Base-by-base conservation (phyloP, 129 eudicot genomes). In the Cynara cardunculus region DNA sequence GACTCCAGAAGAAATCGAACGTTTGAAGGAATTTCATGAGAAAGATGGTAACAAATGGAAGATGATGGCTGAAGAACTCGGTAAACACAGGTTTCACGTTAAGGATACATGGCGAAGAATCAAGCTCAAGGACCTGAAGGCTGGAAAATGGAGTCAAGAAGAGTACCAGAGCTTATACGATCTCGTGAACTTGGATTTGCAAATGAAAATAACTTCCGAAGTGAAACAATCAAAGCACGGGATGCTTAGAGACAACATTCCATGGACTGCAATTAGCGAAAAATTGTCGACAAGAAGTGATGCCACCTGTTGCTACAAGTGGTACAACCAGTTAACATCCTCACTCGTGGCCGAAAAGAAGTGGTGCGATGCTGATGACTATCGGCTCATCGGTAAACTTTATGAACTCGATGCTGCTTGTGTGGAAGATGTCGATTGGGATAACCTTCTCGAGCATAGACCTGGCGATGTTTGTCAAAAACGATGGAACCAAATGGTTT, bases 361-460 rank as follows among this genome's bases (percentile, higher is more conserved):
- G 3, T 93, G 98, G 96, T 84, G 85, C 7, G 85, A 87, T 83
- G 37, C 74, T 73, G 96, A 93, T 82, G 96, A 93, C 30, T 87
- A 93, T 85, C 81, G 90, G 31, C 75, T 91, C 41, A 31, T 87
- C 77, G 67, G 66, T 70, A 91, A 74, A 8, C 94, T 93, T 80
- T 85, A 32, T 75, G 70, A 83, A 10, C 53, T 88, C 27, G 98
- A 91, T 73, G 91, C 92, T 25, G 64, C 56, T 78, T 93, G 96
- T 82, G 78, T 82, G 30, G 96, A 89, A 74, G 98, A 93, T 76
- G 94, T 93, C 39, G 91, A 93, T 67, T 91, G 98, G 98, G 94
- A 93, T 76, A 32, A 73, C 71, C 78, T 93, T 77, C 84, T 93
- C 46, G 91, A 87, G 3, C 86, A 85, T 32, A 56, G 94, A 76